Percentiles rank a stretch among this genome's conserved stretches.
Conservation (phyloP, 208 protist species). For the Leptomonas pyrrhocoris region DNA sequence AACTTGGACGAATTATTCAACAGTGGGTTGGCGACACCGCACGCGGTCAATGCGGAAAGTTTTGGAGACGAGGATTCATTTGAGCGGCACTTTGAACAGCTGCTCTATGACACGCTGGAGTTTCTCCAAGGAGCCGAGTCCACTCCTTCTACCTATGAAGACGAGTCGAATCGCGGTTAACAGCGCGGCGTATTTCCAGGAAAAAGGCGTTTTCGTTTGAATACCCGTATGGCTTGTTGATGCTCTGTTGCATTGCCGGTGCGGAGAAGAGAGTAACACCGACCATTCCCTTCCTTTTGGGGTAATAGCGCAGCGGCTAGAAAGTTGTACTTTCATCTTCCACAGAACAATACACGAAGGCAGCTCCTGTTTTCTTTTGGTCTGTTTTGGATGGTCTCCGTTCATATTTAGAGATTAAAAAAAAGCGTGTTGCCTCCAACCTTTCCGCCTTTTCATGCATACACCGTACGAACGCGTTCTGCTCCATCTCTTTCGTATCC, state of each 20-base stretch:
- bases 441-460: neutral
- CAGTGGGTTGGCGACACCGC: neutral
- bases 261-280: no score
- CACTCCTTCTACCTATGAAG: slow-evolving; percentile 1
- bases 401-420: no score
- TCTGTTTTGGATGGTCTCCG: no score
- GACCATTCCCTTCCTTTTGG: no score
- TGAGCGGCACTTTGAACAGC: slow-evolving; percentile 8
- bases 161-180: neutral
- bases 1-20: neutral
- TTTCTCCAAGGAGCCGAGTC: slow-evolving; percentile 24
- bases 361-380: no score
- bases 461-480: no score
- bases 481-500: no score
- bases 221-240: neutral
- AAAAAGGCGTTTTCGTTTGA: slow-evolving; percentile 1
- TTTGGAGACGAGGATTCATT: neutral
- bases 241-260: neutral
- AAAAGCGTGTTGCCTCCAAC: no score
- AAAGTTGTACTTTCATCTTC: no score
- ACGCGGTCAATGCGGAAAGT: neutral
- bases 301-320: no score
- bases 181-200: neutral
- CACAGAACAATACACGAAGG: no score
- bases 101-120: slow-evolving; percentile 31